Evolutionary conservation across 2,329 filamentous ascomycete genomes (phyloP).

Genomic region (Hypomyces rosellus): DNA sequence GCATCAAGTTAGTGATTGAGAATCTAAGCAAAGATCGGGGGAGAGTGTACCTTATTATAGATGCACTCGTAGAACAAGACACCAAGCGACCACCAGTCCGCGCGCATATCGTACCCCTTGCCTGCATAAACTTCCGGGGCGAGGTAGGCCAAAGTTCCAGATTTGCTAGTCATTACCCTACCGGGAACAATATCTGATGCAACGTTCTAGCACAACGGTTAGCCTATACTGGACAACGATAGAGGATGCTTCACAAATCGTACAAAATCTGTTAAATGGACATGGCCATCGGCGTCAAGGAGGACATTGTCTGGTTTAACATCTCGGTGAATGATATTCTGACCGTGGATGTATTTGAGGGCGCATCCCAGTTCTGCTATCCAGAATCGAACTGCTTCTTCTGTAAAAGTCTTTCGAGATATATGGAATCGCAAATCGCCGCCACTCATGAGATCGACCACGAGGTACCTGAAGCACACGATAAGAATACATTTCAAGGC

Average conservation of each 20-base stretch:
- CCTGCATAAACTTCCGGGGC: slow-evolving; percentile 93
- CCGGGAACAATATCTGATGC: slow-evolving; percentile 85
- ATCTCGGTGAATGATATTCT: slow-evolving; percentile 86
- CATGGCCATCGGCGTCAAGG: slow-evolving; percentile 82
- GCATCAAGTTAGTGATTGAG: slow-evolving; percentile 3
- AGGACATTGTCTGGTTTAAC: slow-evolving; percentile 90
- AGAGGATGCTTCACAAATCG: slow-evolving; percentile 27
- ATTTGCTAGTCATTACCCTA: slow-evolving; percentile 86
- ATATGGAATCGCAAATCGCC: slow-evolving; percentile 97
- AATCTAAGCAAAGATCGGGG: neutral
- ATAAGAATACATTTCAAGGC: slow-evolving; percentile 6
- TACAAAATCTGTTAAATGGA: slow-evolving; percentile 97
- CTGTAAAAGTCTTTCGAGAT: slow-evolving; percentile 93
- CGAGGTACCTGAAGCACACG: slow-evolving; percentile 65
- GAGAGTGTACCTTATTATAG: slow-evolving; percentile 79
- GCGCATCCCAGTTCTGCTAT: slow-evolving; percentile 91
- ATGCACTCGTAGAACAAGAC: slow-evolving; percentile 99
- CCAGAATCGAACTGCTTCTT: slow-evolving; percentile 96
- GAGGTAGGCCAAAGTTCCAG: slow-evolving; percentile 90
- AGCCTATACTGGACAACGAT: slow-evolving; percentile 11
- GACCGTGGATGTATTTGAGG: slow-evolving; percentile 75
- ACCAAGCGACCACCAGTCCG: slow-evolving; percentile 98
- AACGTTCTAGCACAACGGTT: slow-evolving; percentile 66
- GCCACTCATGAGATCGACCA: slow-evolving; percentile 96
- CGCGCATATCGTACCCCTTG: slow-evolving; percentile 79